Percentiles rank a stretch among this genome's conserved stretches.
phyloP scores from a whole-genome alignment of 1,139 yeast genomes.

The Debaryomyces subglobosus region DNA sequence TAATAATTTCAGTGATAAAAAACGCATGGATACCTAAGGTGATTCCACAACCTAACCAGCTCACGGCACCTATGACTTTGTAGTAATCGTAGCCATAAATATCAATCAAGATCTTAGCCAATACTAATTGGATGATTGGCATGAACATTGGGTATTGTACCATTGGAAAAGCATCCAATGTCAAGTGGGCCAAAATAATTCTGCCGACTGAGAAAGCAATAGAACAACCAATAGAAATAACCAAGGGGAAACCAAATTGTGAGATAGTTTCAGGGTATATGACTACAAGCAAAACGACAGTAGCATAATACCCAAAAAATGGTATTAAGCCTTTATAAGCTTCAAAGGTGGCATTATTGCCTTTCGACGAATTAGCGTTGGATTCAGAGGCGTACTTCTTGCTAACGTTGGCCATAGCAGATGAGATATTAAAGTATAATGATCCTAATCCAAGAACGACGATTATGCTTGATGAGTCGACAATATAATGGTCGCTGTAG shows the following conservation, averaged over 20 bases:
- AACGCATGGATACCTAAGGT: constrained; percentile 76
- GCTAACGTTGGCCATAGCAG: constrained; percentile 74
- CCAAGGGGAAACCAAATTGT: constrained; percentile 57
- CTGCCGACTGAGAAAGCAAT: constrained; percentile 88
- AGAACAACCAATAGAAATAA: constrained; percentile 70
- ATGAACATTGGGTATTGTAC: constrained; percentile 69
- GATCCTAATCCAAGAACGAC: constrained; percentile 55
- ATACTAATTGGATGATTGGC: constrained; percentile 59
- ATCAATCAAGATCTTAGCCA: constrained; percentile 41
- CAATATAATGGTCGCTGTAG: constrained; percentile 21
- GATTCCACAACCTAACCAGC: constrained; percentile 77
- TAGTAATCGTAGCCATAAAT: constrained; percentile 43
- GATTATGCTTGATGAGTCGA: constrained; percentile 47
- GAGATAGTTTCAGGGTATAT: constrained; percentile 55
- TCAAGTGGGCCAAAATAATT: constrained; percentile 85
- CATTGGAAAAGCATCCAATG: constrained; percentile 76
- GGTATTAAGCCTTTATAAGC: constrained; percentile 73
- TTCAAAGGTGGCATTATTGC: constrained; percentile 30
- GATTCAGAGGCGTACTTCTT: constrained; percentile 43
- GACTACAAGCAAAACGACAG: constrained; percentile 51
- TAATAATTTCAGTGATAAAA: constrained; percentile 80
- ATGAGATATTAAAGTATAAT: constrained; percentile 67
- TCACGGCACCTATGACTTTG: constrained; percentile 47
- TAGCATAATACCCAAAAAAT: constrained; percentile 63
- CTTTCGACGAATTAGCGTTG: constrained; percentile 20